Conservation (phyloP, 2,329 filamentous ascomycete species). For the Eurotiales sp. region DNA sequence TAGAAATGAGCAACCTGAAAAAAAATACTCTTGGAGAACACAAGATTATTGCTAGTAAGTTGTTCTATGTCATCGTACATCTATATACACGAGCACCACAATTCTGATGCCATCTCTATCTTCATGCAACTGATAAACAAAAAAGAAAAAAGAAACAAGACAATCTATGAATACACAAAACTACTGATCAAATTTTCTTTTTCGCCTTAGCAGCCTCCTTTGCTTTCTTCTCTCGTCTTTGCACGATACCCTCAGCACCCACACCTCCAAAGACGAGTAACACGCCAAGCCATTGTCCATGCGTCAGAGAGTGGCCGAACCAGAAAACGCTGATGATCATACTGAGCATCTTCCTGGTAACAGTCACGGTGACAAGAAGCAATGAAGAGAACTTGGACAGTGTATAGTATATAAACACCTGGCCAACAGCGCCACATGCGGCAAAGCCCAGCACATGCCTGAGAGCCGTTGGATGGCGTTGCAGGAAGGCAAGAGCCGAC, state of each 20-base stretch:
- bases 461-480: slow-evolving; percentile 73
- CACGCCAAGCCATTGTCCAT: slow-evolving; percentile 94
- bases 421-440: slow-evolving; percentile 83
- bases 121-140: not conserved
- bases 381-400: slow-evolving; percentile 88
- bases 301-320: slow-evolving; percentile 81
- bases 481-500: slow-evolving; percentile 77
- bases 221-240: slow-evolving; percentile 74
- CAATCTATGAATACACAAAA: not conserved
- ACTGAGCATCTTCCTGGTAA: slow-evolving; percentile 97
- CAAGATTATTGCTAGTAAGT: too few species aligned
- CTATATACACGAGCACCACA: too few species aligned
- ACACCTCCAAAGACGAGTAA: slow-evolving; percentile 92
- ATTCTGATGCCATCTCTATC: not conserved
- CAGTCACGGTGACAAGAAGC: slow-evolving; percentile 90
- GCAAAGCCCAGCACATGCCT: slow-evolving; percentile 88
- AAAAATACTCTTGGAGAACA: too few species aligned
- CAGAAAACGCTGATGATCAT: slow-evolving; percentile 96
- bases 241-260: slow-evolving; percentile 81
- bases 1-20: too few species aligned
- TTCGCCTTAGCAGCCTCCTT: slow-evolving; percentile 65
- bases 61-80: too few species aligned
- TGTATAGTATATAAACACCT: slow-evolving; percentile 97
- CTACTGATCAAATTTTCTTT: slow-evolving; percentile 22
- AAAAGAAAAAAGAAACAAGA: too few species aligned